These are phyloP conservation scores for Betula pendula DNA, from an alignment of 306 rosid species.

Conservation along the genomic window DNA sequence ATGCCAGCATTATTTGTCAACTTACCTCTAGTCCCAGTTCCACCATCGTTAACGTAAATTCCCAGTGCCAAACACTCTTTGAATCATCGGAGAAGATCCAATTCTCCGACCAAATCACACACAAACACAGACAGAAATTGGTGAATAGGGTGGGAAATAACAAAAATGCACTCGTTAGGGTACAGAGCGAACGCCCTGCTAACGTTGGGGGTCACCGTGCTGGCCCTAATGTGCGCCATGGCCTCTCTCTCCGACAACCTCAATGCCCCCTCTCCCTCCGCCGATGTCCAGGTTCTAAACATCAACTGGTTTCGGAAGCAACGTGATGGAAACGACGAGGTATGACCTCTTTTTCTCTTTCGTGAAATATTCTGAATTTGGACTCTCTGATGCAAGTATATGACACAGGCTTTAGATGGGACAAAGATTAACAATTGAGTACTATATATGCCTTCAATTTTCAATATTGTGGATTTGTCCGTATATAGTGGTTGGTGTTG, in stretches of 20 bases:
- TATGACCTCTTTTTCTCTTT: constrained; percentile 17
- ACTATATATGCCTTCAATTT: background rate
- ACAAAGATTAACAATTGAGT: background rate
- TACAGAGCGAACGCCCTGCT: constrained; percentile 79
- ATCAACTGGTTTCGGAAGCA: constrained; percentile 92
- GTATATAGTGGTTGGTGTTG: no score
- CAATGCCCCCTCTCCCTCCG: constrained; percentile 63
- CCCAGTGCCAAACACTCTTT: background rate
- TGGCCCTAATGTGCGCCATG: constrained; percentile 75
- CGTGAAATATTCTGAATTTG: background rate
- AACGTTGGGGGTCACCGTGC: constrained; percentile 74
- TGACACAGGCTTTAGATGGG: background rate
- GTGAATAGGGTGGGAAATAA: background rate
- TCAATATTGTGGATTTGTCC: background rate
- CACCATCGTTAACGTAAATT: background rate
- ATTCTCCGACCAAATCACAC: constrained; percentile 1
- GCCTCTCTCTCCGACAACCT: constrained; percentile 78
- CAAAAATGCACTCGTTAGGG: constrained; percentile 83
- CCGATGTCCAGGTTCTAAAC: constrained; percentile 77
- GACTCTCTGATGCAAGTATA: background rate
- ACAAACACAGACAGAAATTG: background rate
- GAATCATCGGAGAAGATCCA: background rate
- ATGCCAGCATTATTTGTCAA: no score
- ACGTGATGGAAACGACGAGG: constrained; percentile 89
- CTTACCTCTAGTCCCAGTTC: background rate